Evolutionary conservation across 768 basidiomycete genomes (phyloP).

Genomic region (Trametes gibbosa): DNA sequence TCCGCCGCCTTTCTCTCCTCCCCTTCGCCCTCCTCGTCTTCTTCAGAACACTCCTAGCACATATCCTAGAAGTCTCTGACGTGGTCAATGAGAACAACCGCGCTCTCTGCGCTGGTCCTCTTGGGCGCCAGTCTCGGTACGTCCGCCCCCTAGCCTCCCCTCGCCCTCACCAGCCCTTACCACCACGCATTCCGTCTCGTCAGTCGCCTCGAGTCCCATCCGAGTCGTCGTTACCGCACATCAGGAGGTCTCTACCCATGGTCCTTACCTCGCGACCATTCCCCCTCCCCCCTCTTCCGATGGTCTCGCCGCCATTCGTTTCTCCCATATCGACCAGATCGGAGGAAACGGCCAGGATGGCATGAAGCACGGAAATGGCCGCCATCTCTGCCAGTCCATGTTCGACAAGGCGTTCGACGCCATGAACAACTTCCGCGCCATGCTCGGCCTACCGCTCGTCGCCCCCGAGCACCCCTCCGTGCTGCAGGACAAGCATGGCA

Average conservation of each 20-base stretch:
- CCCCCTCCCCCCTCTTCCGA: constrained; percentile 9
- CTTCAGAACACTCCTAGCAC: background rate
- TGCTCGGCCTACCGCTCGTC: constrained; percentile 53
- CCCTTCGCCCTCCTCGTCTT: background rate
- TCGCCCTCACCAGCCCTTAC: background rate
- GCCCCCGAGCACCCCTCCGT: constrained; percentile 21
- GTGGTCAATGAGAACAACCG: constrained; percentile 12
- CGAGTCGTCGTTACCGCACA: constrained; percentile 38
- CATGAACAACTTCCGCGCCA: constrained; percentile 53
- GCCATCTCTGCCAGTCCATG: constrained; percentile 35
- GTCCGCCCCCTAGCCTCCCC: background rate
- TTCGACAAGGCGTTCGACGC: constrained; percentile 49
- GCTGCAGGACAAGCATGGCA: background rate
- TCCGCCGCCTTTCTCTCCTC: background rate
- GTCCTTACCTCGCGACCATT: constrained; percentile 33
- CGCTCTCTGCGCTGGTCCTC: constrained; percentile 14
- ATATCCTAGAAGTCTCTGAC: background rate
- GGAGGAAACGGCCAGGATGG: background rate
- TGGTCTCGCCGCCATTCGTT: constrained; percentile 6
- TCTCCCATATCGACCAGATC: background rate
- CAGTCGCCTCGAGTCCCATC: constrained; percentile 42
- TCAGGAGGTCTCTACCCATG: constrained; percentile 31
- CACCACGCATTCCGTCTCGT: constrained; percentile 1
- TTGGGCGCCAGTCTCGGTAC: constrained; percentile 20
- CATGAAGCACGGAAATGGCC: background rate